Evolutionary conservation across 73 alveolate genomes (phyloP).

Genomic region (Paramecium tetraurelia): DNA sequence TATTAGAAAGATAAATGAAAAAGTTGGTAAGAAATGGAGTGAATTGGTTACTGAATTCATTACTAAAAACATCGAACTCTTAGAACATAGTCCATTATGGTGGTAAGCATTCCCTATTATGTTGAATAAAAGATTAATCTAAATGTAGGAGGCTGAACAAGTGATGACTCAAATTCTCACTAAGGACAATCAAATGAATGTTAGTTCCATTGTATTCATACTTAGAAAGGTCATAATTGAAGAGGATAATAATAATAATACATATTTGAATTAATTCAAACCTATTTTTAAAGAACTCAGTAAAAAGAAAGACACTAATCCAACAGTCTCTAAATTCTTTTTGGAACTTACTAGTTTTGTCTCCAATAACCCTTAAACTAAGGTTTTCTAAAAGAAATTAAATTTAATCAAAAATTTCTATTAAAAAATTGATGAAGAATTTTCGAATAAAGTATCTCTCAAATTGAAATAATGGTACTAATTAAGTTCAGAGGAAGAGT

Average conservation of each 20-base stretch:
- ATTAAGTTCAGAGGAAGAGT: slow-evolving; percentile 12
- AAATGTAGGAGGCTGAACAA: neutral
- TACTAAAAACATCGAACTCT: neutral
- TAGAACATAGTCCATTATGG: slow-evolving; percentile 51
- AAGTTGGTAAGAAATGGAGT: slow-evolving; percentile 3
- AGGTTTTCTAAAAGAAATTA: slow-evolving; percentile 7
- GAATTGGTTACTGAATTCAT: neutral
- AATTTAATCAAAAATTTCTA: slow-evolving; percentile 40
- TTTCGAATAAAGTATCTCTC: neutral
- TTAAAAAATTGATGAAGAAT: slow-evolving; percentile 14
- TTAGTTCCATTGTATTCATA: neutral
- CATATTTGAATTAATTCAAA: neutral
- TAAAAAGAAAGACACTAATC: neutral
- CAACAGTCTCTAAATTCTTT: neutral
- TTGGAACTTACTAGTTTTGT: neutral
- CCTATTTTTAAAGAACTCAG: slow-evolving; percentile 7
- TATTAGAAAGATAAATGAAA: neutral
- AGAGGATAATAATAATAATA: neutral
- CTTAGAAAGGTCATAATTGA: neutral
- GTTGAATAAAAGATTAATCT: neutral
- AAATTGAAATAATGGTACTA: slow-evolving; percentile 38
- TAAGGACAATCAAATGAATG: neutral
- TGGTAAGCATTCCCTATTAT: slow-evolving; percentile 43
- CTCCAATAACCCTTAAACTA: neutral
- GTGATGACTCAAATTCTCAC: neutral